Evolutionary conservation across 202 grass and related monocot species (phyloP).

Genomic region (Cymbopogon flexuosus): DNA sequence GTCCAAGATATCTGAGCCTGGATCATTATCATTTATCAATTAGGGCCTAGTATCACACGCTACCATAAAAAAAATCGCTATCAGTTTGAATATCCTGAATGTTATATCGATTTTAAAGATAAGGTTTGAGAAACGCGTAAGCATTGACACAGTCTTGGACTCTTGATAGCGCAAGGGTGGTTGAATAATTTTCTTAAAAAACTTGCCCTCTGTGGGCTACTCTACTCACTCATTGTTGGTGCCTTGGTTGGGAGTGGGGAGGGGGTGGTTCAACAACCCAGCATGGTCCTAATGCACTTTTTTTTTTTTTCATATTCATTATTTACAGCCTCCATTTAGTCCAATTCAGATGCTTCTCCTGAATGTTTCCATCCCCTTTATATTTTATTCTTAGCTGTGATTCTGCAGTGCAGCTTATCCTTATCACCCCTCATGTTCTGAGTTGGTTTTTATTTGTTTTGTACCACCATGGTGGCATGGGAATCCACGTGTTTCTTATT

Average conservation of each 20-base stretch:
- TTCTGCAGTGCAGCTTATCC: not conserved
- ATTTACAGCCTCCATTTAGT: not conserved
- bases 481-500: conserved; percentile 10
- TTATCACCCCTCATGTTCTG: conserved; percentile 1
- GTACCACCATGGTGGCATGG: not conserved
- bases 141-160: conserved; percentile 14
- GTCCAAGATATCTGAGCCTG: conserved; percentile 8
- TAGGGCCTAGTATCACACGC: conserved; percentile 23
- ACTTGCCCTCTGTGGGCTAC: conserved; percentile 23
- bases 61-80: conserved; percentile 35
- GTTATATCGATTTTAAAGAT: conserved; percentile 18
- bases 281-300: not conserved
- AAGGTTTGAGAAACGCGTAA: conserved; percentile 8
- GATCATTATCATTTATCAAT: conserved; percentile 38
- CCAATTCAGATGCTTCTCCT: conserved; percentile 1
- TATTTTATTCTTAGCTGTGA: not conserved
- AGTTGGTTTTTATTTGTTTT: conserved; percentile 16
- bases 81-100: conserved; percentile 20
- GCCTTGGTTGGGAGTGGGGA: not conserved
- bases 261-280: conserved; percentile 37
- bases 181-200: conserved; percentile 15
- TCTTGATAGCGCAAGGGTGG: not conserved
- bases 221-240: conserved; percentile 19
- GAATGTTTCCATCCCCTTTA: not conserved
- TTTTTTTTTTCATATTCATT: not conserved